Evolutionary conservation across 345 rosid genomes (phyloP).

Genomic region (Eucalyptus melliodora): DNA sequence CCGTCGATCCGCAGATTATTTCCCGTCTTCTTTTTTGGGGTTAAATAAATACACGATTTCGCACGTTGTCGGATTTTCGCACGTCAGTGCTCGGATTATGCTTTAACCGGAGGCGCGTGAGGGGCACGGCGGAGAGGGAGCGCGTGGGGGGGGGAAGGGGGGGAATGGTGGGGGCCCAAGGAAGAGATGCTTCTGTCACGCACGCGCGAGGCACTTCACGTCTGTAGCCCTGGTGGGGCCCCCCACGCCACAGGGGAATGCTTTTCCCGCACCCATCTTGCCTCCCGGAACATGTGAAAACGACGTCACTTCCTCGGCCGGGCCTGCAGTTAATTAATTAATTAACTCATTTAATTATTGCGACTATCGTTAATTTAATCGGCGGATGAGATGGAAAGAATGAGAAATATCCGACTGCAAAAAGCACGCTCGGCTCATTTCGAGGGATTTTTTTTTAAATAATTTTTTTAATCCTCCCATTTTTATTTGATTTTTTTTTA

Average conservation of each 20-base stretch:
- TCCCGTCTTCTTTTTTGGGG: background rate
- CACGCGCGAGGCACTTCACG: slow-evolving; percentile 1
- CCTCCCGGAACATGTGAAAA: background rate
- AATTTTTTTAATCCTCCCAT: background rate
- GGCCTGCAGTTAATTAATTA: too few species aligned
- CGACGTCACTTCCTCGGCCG: background rate
- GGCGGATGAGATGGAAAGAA: background rate
- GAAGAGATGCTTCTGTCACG: slow-evolving; percentile 27
- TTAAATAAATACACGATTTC: background rate
- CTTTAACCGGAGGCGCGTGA: background rate
- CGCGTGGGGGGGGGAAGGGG: background rate
- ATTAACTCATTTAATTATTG: background rate
- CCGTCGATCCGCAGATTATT: background rate
- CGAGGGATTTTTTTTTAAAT: background rate
- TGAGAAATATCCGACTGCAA: background rate
- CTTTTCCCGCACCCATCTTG: background rate
- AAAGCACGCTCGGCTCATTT: background rate
- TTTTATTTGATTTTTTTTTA: background rate
- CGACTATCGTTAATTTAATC: background rate
- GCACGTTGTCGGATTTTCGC: background rate
- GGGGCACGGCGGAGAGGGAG: background rate
- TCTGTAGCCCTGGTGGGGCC: slow-evolving; percentile 25
- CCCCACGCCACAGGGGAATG: background rate
- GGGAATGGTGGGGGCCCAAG: background rate
- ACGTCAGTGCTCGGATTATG: background rate